phyloP scores from a whole-genome alignment of 805 yeast genomes.

The Candida awuae region DNA sequence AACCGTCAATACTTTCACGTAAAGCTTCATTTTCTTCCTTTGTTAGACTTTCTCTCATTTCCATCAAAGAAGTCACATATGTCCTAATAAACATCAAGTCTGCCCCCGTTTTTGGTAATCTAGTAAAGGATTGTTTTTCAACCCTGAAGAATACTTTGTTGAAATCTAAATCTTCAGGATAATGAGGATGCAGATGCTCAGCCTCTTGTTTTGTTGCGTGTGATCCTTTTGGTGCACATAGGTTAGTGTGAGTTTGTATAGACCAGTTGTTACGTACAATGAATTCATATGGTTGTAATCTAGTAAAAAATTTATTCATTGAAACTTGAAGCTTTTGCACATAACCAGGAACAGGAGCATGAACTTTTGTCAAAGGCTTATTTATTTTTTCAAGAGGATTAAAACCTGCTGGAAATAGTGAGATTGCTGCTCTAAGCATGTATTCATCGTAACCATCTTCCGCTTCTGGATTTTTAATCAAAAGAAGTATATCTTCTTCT shows the following conservation, averaged over 20 bases:
- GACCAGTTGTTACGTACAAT: slow-evolving; percentile 68
- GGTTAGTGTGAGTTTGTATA: slow-evolving; percentile 49
- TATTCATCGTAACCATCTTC: slow-evolving; percentile 45
- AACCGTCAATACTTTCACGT: slow-evolving; percentile 53
- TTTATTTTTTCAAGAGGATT: slow-evolving; percentile 49
- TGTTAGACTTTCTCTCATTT: slow-evolving; percentile 27
- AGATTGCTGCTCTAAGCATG: slow-evolving; percentile 45
- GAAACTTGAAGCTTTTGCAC: slow-evolving; percentile 44
- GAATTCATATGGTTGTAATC: slow-evolving; percentile 43
- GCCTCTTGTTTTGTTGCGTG: slow-evolving; percentile 32
- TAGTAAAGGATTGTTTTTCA: slow-evolving; percentile 51
- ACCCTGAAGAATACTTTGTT: slow-evolving; percentile 47
- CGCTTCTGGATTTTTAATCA: slow-evolving; percentile 35
- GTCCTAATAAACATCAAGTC: slow-evolving; percentile 49
- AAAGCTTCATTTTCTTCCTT: slow-evolving; percentile 42
- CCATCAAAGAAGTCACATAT: slow-evolving; percentile 44
- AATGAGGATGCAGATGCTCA: slow-evolving; percentile 28
- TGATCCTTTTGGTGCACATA: slow-evolving; percentile 39
- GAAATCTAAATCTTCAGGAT: slow-evolving; percentile 33
- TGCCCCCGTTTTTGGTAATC: slow-evolving; percentile 41
- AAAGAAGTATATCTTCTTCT: slow-evolving; percentile 58
- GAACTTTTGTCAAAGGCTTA: slow-evolving; percentile 51
- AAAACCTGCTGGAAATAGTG: slow-evolving; percentile 68
- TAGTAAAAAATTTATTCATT: slow-evolving; percentile 60
- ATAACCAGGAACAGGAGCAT: slow-evolving; percentile 68